phyloP scores from a whole-genome alignment of 495 filamentous ascomycete genomes.

The Astrothelium macrocarpum region DNA sequence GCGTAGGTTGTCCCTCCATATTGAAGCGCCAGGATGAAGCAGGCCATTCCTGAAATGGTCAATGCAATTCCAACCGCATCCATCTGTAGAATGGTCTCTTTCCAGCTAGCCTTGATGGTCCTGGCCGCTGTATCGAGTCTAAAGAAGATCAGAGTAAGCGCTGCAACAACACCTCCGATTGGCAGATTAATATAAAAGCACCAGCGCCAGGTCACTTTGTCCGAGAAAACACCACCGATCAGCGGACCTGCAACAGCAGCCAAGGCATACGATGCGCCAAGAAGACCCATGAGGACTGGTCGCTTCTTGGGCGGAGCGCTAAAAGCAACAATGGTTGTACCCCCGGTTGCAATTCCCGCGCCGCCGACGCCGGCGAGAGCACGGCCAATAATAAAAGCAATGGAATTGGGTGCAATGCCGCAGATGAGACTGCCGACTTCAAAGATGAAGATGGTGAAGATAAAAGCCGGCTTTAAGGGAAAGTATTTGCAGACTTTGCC shows the following conservation, averaged over 20 bases:
- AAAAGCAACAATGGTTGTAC: conserved; percentile 28
- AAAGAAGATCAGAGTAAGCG: conserved; percentile 37
- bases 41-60: conserved; percentile 17
- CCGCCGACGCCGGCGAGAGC: conserved; percentile 22
- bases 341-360: conserved; percentile 22
- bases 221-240: conserved; percentile 41
- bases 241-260: conserved; percentile 39
- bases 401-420: conserved; percentile 16
- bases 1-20: conserved; percentile 22
- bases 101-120: conserved; percentile 20
- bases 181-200: conserved; percentile 50
- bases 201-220: conserved; percentile 41
- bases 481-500: conserved; percentile 49
- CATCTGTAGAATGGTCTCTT: conserved; percentile 25
- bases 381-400: conserved; percentile 23
- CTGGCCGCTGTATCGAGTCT: conserved; percentile 20
- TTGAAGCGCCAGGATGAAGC: conserved; percentile 24
- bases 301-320: conserved; percentile 27
- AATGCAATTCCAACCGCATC: conserved; percentile 21
- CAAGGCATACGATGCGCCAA: conserved; percentile 34
- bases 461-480: conserved; percentile 35
- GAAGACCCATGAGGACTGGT: conserved; percentile 33
- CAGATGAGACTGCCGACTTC: conserved; percentile 18
- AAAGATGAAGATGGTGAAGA: conserved; percentile 12
- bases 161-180: conserved; percentile 35